These are phyloP conservation scores for Lyophyllum atratum DNA, from an alignment of 768 basidiomycete species.

Conservation along the genomic window DNA sequence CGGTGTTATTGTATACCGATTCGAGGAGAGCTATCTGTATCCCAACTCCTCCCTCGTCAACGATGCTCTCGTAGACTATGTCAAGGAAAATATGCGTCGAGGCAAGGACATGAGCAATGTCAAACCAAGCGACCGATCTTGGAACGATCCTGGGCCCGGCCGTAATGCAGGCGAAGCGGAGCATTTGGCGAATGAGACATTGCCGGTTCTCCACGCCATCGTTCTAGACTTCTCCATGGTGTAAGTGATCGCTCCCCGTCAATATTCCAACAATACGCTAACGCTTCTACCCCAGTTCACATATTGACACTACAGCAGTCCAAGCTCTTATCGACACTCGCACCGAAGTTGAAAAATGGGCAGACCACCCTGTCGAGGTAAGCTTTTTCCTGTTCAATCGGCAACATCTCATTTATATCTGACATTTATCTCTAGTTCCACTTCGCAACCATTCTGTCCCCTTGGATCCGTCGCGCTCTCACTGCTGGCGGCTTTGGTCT, in stretches of 20 bases:
- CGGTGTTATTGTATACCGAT: conserved; percentile 89
- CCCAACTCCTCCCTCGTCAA: conserved; percentile 76
- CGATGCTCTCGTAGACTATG: conserved; percentile 74
- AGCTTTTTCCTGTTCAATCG: conserved; percentile 14
- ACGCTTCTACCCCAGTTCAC: conserved; percentile 50
- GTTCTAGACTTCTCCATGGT: conserved; percentile 90
- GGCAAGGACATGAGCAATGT: conserved; percentile 74
- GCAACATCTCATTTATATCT: neutral
- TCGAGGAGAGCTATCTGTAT: conserved; percentile 88
- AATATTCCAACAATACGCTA: neutral
- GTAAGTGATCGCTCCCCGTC: conserved; percentile 37
- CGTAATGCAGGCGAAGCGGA: conserved; percentile 48
- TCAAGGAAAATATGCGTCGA: conserved; percentile 74
- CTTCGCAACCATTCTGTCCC: conserved; percentile 88
- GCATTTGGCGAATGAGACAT: conserved; percentile 48
- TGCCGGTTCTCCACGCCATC: conserved; percentile 78
- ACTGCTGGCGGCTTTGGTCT: conserved; percentile 90
- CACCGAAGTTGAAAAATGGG: conserved; percentile 85
- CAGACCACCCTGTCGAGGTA: conserved; percentile 73
- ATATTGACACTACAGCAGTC: conserved; percentile 90
- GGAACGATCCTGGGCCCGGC: conserved; percentile 89
- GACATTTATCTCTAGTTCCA: conserved; percentile 67
- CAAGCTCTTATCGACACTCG: conserved; percentile 92
- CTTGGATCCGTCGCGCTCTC: conserved; percentile 90
- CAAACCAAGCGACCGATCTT: conserved; percentile 73